phyloP scores from a whole-genome alignment of 2,329 filamentous ascomycete genomes.

The Plectosphaerella sp. region DNA sequence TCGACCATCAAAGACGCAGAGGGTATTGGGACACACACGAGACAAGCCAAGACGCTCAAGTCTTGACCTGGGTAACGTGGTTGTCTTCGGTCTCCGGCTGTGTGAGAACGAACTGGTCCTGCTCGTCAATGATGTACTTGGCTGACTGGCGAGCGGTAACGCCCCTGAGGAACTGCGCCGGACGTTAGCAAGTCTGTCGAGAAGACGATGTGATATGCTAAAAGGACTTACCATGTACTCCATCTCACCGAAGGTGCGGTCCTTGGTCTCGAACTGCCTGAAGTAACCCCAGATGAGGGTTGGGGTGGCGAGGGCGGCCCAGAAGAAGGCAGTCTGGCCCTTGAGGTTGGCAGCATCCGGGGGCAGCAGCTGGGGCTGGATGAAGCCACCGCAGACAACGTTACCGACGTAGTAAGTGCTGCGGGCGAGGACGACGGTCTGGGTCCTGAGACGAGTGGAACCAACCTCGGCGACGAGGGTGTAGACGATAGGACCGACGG shows the following conservation, averaged over 20 bases:
- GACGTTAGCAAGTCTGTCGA: background rate
- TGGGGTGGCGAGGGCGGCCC: slow-evolving; percentile 29
- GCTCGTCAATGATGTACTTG: slow-evolving; percentile 18
- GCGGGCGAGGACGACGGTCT: slow-evolving; percentile 40
- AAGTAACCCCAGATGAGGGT: slow-evolving; percentile 37
- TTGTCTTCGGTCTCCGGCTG: background rate
- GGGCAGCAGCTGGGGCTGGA: slow-evolving; percentile 32
- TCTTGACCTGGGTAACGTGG: background rate
- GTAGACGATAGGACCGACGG: slow-evolving; percentile 39
- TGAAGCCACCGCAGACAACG: slow-evolving; percentile 31
- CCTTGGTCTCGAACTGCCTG: slow-evolving; percentile 39
- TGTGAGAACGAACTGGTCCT: background rate
- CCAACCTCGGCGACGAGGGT: slow-evolving; percentile 39
- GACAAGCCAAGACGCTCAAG: background rate
- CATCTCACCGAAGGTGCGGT: slow-evolving; percentile 39
- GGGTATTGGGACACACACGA: too few species aligned
- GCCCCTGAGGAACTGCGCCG: slow-evolving; percentile 26
- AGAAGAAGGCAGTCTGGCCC: slow-evolving; percentile 41
- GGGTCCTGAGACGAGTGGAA: slow-evolving; percentile 40
- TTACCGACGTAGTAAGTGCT: slow-evolving; percentile 35
- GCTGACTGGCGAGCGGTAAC: slow-evolving; percentile 33
- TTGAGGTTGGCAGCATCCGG: slow-evolving; percentile 34
- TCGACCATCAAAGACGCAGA: too few species aligned
- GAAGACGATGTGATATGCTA: background rate
- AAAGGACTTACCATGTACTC: slow-evolving; percentile 30